Evolutionary conservation across 2,329 filamentous ascomycete species (phyloP), one percentile per base, ranked within the genome.

Genomic region (Botrytis elliptica): DNA sequence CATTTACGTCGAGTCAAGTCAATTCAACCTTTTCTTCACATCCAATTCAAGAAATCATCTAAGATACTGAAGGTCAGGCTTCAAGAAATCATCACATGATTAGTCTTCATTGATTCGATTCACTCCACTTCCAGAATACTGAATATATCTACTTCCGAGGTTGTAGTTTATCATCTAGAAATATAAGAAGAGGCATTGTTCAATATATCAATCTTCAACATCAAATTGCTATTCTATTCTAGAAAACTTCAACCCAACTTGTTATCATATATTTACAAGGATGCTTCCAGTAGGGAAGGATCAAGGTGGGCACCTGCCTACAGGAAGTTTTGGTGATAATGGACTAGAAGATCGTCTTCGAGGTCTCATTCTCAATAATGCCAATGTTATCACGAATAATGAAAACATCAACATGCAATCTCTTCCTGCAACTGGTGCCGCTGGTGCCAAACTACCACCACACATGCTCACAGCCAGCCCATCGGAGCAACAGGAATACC

Each of bases 311-410:
- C 25, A 60, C 18, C 66, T 42, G 25, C 44, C 62, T 42, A 36
- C 62, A 63, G 71, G 71, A 40, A 44, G 25, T 36, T 38, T 44
- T 25, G 38, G 44, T 70, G 74, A 75, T 72, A 74, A 73, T 62
- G 73, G 77, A 57, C 82, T 91, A 12, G 90, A 92, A 78, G 84
- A 87, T 68, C 88, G 86, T 71, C 82, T 92, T 57, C 86, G 89
- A 64, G 85, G 83, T 74, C 86, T 92, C 81, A 90, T 90, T 44
- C 83, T 92, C 68, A 85, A 83, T 75, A 88, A 89, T 79, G 82
- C 83, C 67, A 81, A 73, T 55, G 38, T 73, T 46, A 40, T 16
- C 36, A 69, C 66, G n/a, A 57, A 68, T 40, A 64, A 73, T 36
- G 22, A 60, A 16, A 44, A 33, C 57, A 20, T 70, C 20, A 70